Evolutionary conservation across 2,329 filamentous ascomycete genomes (phyloP).

Genomic region (Phaeophleospora eucalypticola): DNA sequence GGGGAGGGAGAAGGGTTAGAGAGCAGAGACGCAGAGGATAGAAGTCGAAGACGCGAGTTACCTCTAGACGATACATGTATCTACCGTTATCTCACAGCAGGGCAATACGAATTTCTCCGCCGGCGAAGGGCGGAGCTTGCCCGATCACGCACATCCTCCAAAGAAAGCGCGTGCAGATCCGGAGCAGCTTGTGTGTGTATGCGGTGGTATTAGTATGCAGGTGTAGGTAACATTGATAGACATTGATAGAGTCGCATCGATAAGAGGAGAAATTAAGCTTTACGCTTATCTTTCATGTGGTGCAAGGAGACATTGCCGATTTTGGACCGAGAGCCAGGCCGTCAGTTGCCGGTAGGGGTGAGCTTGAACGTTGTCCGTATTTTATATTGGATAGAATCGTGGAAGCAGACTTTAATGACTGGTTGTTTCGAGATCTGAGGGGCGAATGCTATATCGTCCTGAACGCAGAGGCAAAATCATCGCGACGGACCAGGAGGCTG

Average conservation of each 20-base stretch:
- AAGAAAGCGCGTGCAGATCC: neutral
- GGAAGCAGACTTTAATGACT: too few relatives aligned
- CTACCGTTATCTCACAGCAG: neutral
- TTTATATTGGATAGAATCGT: too few relatives aligned
- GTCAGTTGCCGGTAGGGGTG: neutral
- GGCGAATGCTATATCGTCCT: too few relatives aligned
- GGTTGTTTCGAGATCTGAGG: too few relatives aligned
- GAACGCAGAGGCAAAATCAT: too few relatives aligned
- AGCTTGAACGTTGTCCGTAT: too few relatives aligned
- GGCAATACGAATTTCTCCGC: neutral
- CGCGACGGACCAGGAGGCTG: too few relatives aligned
- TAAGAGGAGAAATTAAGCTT: neutral
- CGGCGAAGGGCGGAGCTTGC: slow-evolving; percentile 3
- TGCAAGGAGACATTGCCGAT: neutral
- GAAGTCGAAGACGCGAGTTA: neutral
- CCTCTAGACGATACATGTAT: neutral
- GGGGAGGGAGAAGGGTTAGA: neutral
- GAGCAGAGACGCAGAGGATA: neutral
- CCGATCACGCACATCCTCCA: neutral
- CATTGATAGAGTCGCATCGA: slow-evolving; percentile 1
- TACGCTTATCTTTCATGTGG: neutral
- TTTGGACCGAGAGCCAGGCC: neutral
- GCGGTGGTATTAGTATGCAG: neutral
- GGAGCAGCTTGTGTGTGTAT: too few relatives aligned
- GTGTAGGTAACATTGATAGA: slow-evolving; percentile 3